These are phyloP conservation scores for Candida silvicultrix DNA, from an alignment of 805 yeast genomes.

Conservation along the genomic window DNA sequence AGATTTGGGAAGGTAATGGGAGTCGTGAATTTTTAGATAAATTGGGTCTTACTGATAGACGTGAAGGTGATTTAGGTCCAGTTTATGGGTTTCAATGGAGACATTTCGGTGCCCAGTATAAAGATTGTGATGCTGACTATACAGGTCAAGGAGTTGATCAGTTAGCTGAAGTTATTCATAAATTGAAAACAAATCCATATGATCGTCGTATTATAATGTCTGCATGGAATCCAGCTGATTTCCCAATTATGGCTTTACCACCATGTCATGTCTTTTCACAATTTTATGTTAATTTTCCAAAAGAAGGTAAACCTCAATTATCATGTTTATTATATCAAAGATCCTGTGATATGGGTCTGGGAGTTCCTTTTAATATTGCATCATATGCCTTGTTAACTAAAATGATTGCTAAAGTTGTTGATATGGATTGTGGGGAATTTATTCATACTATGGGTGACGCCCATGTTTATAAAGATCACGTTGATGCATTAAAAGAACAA, in stretches of 20 bases:
- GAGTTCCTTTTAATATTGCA: constrained; percentile 97
- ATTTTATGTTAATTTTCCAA: constrained; percentile 86
- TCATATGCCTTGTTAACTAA: constrained; percentile 88
- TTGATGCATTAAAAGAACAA: constrained; percentile 85
- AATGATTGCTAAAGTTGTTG: constrained; percentile 95
- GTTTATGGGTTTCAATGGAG: constrained; percentile 99
- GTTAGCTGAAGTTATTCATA: constrained; percentile 69
- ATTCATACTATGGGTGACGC: constrained; percentile 96
- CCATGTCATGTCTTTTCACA: constrained; percentile 98
- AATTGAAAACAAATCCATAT: constrained; percentile 81
- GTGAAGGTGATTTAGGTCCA: constrained; percentile 96
- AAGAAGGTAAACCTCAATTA: constrained; percentile 53
- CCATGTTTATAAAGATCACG: constrained; percentile 89
- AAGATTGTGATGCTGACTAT: constrained; percentile 82
- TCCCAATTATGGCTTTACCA: constrained; percentile 91
- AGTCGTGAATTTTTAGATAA: constrained; percentile 84
- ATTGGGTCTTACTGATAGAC: constrained; percentile 70
- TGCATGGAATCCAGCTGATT: constrained; percentile 99
- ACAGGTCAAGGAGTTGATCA: constrained; percentile 89
- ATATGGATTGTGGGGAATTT: constrained; percentile 92
- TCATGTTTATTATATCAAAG: constrained; percentile 92
- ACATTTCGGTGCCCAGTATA: constrained; percentile 94
- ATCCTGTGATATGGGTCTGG: constrained; percentile 99
- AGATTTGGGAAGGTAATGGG: constrained; percentile 98
- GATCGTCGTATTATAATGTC: constrained; percentile 92